Base-by-base conservation (phyloP, 202 grass and related monocot genomes). In the Sporobolus alterniflorus region DNA sequence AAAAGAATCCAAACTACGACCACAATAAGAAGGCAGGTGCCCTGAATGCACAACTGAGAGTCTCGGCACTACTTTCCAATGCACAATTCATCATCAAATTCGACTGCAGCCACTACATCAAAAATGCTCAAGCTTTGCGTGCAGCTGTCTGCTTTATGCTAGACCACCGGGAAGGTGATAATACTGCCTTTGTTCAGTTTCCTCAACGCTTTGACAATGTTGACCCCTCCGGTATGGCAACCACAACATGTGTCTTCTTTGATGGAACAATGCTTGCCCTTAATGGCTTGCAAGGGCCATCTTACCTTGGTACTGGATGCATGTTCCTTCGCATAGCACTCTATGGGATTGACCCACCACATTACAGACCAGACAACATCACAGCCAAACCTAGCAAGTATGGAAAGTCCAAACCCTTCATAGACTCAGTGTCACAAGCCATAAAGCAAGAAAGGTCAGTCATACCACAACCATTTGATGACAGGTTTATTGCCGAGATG, bases 21-120 rank as follows among this genome's bases (percentile, higher is more conserved):
- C 92, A 97, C 74, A 89, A 94, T 42, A 94, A 94, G 79, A 97
- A 97, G 78, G 95, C 88, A 0, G 92, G 95, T 46, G 92, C 95
- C 26, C 28, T 93, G 87, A 93, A 93, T 10, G 87, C 81, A 7
- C 82, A 85, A 3, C 69, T 93, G 60, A 85, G 91, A 10, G 88
- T 78, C 11, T 90, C 88, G 46, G 91, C 90, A 24, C 47, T 98
- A 44, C 88, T 98, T 44, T 86, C 92, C 25, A 98, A 95, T 18
- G 90, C 88, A 3, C 95, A 91, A 36, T 89, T 98, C 56, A 80
- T 98, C 77, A 87, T 95, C 57, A 94, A 98, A 83, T 93, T 98
- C 0, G 92, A 98, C 34, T 95, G 92, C 8, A 92, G 93, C 61
- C 95, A 95, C 75, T 93, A 93, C 61, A 81, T 98, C 66, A 91